Evolutionary conservation across 2,329 filamentous ascomycete species (phyloP), one percentile per base, ranked within the genome.

Genomic region (Macrophomina tecta): DNA sequence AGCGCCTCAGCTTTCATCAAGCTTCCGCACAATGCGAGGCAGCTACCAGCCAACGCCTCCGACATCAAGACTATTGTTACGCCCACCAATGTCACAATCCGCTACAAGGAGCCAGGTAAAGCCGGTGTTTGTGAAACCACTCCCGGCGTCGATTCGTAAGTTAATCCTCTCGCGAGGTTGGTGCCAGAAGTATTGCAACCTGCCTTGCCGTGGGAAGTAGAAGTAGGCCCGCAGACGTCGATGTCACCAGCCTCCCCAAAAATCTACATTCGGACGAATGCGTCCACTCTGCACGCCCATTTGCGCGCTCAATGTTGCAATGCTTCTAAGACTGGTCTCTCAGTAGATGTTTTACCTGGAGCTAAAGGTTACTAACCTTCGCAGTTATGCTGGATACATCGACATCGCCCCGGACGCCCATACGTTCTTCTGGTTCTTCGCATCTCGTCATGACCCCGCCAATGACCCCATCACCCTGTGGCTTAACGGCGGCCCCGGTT

Each of bases 401-500:
- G 74, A 86, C 40, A 70, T 78, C 11, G 69, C 74, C 14, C 75
- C 75, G 6, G 73, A 78, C 45, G 73, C 73, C 1, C 73, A 82
- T 62, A 78, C 78, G 0, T 82, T 80, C 70, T 80, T 79, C 71
- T 84, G 82, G 82, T 84, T 84, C 72, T 85, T 85, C 70, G 83
- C 85, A 68, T 80, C 83, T 7, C 77, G 83, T 60, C 78, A 81
- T 46, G 76, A 84, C 65, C 82, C 83, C 3, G 70, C 75, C 5
- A 75, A 79, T 5, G 83, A 83, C 23, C 82, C 82, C 0, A 72
- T 85, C 51, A 85, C 83, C 0, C 73, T 85, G 28, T 86, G 84
- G 84, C 75, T 86, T 62, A 86, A 85, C 66, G 84, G 84, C 23
- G 84, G 83, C 0, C 84, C 84, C 0, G 86, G 86, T 1, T 80